Conservation (phyloP, 306 rosid species). For the Crataegus laevigata region DNA sequence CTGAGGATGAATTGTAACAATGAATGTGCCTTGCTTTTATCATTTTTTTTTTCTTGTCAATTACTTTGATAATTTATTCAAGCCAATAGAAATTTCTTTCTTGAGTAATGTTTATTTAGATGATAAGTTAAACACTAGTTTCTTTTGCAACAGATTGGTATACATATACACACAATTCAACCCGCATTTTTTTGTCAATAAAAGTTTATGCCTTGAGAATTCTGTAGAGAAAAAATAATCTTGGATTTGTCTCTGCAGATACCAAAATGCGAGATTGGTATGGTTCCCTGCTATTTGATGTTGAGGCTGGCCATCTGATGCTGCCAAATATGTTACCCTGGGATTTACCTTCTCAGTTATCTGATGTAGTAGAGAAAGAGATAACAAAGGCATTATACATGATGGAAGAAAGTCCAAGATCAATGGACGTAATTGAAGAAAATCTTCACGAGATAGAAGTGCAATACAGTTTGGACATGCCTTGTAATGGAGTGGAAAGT, state of each 20-base stretch:
- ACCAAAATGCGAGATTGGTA: conserved; percentile 28
- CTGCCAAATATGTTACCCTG: conserved; percentile 77
- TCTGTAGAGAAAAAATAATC: not conserved
- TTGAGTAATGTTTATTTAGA: not conserved
- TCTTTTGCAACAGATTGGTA: not conserved
- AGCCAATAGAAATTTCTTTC: not conserved
- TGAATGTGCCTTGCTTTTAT: not conserved
- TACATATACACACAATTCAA: not conserved
- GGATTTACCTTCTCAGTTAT: conserved; percentile 67
- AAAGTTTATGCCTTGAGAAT: not conserved
- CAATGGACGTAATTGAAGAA: conserved; percentile 29
- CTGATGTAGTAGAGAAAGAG: conserved; percentile 64
- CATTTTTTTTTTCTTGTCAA: no score
- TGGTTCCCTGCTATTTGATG: conserved; percentile 64
- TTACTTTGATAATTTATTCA: not conserved
- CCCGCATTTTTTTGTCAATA: not conserved
- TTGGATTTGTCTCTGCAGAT: conserved; percentile 36
- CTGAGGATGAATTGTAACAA: not conserved
- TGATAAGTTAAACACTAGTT: not conserved
- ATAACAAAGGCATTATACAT: conserved; percentile 34
- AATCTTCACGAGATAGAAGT: conserved; percentile 30
- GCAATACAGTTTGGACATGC: conserved; percentile 21
- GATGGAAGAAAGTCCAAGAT: conserved; percentile 37
- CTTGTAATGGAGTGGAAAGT: conserved; percentile 16
- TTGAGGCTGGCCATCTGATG: conserved; percentile 61